Evolutionary conservation across 2,329 filamentous ascomycete genomes (phyloP), one percentile per base, ranked within the genome.

Genomic region (Emmonsiellopsis sp.): DNA sequence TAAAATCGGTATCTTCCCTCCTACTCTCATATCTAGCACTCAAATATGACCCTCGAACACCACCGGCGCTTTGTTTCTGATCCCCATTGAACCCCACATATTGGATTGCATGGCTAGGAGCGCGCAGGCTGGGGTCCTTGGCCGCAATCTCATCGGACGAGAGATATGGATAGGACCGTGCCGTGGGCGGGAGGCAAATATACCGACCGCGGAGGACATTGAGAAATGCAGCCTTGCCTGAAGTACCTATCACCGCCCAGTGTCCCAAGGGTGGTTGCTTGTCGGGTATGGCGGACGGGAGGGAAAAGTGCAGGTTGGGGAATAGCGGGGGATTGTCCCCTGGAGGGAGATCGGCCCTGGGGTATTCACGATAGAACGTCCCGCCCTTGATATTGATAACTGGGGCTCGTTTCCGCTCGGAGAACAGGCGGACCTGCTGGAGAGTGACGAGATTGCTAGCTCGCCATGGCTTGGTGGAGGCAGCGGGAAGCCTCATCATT

Each of bases 31-130:
- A 98, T 40, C 93, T 79, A 13, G 90, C 90, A 55, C 88, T 90
- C 15, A 97, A 73, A 66, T 96, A 96, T 4, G 89, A 85, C 16
- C 87, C 86, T n/a, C 82, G 67, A 5, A 70, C 67, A 11, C 71
- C 72, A 10, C 69, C 70, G 57, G 65, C 67, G 72, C 48, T 76
- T 72, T 63, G 64, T 5, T 78, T 78, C 30, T 82, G 79, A 61
- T 91, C 87, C 2, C 82, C 83, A 64, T 89, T 87, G 64, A 97
- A 97, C 0, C 93, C 92, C 8, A 97, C 90, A 74, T 95, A 92
- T 61, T 85, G 84, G 54, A 98, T 86, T 0, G 89, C 89, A 59
- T 78, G 77, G 10, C 76, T 76, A 0, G 86, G 82, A 51, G 75
- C 79, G 44, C 80, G 78, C 47, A 87, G 68, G 20, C 69, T 64